Evolutionary conservation across 2,329 filamentous ascomycete genomes (phyloP).

Genomic region (Aschersonia sp.): DNA sequence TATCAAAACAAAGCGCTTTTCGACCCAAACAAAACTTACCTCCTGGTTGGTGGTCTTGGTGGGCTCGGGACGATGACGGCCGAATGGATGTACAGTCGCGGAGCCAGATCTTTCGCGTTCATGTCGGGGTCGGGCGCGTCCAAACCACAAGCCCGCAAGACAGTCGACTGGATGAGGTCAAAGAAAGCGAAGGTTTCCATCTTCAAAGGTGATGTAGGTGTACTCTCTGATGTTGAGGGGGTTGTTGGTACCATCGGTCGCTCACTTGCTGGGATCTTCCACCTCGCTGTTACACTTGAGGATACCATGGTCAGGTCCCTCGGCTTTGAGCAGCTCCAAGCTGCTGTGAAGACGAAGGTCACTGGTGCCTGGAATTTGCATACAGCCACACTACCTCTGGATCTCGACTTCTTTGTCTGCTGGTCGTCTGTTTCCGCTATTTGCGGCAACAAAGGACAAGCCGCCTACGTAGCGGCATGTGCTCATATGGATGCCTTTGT

Average conservation of each 20-base stretch:
- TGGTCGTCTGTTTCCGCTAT: constrained; percentile 14
- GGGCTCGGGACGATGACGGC: constrained; percentile 12
- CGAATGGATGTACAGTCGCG: constrained; percentile 10
- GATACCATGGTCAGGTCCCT: constrained; percentile 11
- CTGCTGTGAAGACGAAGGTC: constrained; percentile 16
- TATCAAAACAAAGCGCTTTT: constrained; percentile 5
- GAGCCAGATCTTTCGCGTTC: constrained; percentile 15
- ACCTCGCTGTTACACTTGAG: constrained; percentile 22
- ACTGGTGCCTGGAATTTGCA: constrained; percentile 19
- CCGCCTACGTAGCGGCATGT: constrained; percentile 22
- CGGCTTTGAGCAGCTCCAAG: constrained; percentile 11
- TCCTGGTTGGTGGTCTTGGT: constrained; percentile 14
- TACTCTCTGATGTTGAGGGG: constrained; percentile 4
- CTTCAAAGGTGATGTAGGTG: constrained; percentile 14
- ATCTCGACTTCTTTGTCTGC: constrained; percentile 16
- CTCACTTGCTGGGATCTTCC: constrained; percentile 19
- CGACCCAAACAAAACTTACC: constrained; percentile 9
- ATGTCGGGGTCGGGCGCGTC: constrained; percentile 12
- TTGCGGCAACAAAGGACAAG: constrained; percentile 13
- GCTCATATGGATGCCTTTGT: constrained; percentile 18
- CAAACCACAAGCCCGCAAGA: constrained; percentile 5
- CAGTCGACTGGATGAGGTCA: constrained; percentile 8
- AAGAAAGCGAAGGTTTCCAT: neutral
- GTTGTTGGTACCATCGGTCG: constrained; percentile 7
- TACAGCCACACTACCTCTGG: constrained; percentile 6